Evolutionary conservation across 1,139 yeast genomes (phyloP).

Genomic region (Candida tetrigidarum): DNA sequence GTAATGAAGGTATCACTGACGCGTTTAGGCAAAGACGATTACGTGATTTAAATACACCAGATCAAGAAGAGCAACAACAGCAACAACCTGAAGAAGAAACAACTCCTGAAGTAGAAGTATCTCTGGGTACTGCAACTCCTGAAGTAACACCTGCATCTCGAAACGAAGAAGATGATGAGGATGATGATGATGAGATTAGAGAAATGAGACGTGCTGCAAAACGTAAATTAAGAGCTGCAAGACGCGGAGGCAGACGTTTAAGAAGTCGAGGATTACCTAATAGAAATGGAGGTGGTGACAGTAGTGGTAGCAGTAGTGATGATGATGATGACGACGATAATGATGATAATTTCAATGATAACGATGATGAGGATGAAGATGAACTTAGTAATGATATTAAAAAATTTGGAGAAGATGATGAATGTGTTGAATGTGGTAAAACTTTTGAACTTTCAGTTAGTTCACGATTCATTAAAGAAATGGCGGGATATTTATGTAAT

Average conservation of each 20-base stretch:
- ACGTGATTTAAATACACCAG: constrained; percentile 29
- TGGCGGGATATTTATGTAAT: constrained; percentile 67
- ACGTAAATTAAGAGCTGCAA: constrained; percentile 34
- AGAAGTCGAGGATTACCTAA: constrained; percentile 22
- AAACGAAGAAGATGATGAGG: constrained; percentile 9
- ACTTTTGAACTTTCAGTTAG: constrained; percentile 66
- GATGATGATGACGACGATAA: constrained; percentile 20
- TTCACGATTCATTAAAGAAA: constrained; percentile 54
- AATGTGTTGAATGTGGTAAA: constrained; percentile 63
- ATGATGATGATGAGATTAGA: constrained; percentile 31
- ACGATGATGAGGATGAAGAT: constrained; percentile 34
- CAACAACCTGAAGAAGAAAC: constrained; percentile 13
- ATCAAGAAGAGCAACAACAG: constrained; percentile 9
- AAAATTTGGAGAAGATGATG: constrained; percentile 51
- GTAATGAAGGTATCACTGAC: constrained; percentile 87
- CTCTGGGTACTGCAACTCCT: background rate
- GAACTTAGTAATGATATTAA: constrained; percentile 27
- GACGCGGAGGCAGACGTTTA: constrained; percentile 20
- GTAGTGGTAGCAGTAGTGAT: constrained; percentile 32
- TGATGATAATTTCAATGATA: constrained; percentile 31
- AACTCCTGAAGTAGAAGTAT: constrained; percentile 4
- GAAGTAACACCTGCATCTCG: constrained; percentile 19
- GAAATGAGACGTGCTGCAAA: constrained; percentile 49
- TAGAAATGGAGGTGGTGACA: constrained; percentile 32
- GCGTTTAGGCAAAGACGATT: constrained; percentile 69